Percentiles rank a stretch among this genome's conserved stretches.
Evolutionary conservation across 2,329 filamentous ascomycete species (phyloP).

Genomic region (Penicillium sp.): DNA sequence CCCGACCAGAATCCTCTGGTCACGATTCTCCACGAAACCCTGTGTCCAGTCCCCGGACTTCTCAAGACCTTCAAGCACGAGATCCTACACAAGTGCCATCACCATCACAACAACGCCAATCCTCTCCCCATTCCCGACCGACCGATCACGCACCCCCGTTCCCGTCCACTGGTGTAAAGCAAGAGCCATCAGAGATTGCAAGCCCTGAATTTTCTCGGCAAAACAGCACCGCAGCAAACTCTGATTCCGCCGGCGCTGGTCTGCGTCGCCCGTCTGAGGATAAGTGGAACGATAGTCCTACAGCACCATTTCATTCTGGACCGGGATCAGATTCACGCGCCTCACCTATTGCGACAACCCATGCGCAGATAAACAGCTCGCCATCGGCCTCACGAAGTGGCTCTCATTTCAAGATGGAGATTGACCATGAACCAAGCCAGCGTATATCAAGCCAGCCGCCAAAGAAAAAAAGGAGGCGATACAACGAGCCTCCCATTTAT

Average conservation of each 20-base stretch:
- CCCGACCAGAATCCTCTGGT: slow-evolving; percentile 40
- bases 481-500: slow-evolving; percentile 55
- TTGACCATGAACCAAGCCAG: slow-evolving; percentile 17
- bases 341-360: slow-evolving; percentile 14
- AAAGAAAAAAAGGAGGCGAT: slow-evolving; percentile 51
- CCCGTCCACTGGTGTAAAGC: slow-evolving; percentile 58
- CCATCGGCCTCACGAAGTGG: slow-evolving; percentile 21
- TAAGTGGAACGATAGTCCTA: slow-evolving; percentile 28
- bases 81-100: slow-evolving; percentile 29
- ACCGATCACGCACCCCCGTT: slow-evolving; percentile 29
- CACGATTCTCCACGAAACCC: slow-evolving; percentile 34
- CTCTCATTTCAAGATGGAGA: slow-evolving; percentile 26
- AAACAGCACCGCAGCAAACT: slow-evolving; percentile 26
- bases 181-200: slow-evolving; percentile 70
- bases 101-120: slow-evolving; percentile 28
- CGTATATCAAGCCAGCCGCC: slow-evolving; percentile 37
- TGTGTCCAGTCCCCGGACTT: slow-evolving; percentile 34
- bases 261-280: slow-evolving; percentile 30
- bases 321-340: slow-evolving; percentile 16
- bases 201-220: slow-evolving; percentile 67
- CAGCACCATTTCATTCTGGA: slow-evolving; percentile 11
- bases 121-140: slow-evolving; percentile 41
- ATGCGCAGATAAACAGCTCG: slow-evolving; percentile 31
- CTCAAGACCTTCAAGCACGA: slow-evolving; percentile 30
- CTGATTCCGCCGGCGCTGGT: slow-evolving; percentile 26